These are phyloP conservation scores for Oryza punctata DNA, from an alignment of 176 grass and related monocot species.

Conservation along the genomic window DNA sequence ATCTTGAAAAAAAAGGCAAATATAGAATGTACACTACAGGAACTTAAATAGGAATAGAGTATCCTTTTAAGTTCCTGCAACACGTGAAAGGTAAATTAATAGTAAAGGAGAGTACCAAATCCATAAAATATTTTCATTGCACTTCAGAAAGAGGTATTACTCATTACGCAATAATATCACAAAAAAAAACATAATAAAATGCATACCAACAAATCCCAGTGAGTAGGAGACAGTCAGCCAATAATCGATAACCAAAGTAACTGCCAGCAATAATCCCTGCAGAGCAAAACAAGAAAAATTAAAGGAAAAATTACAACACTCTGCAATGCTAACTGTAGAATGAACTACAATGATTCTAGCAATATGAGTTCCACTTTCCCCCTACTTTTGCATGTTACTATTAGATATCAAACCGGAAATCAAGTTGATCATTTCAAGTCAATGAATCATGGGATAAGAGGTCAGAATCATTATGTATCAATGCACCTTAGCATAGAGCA, in stretches of 20 bases:
- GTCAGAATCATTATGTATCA: neutral
- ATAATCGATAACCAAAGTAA: constrained; percentile 77
- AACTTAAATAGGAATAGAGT: constrained; percentile 21
- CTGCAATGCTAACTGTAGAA: constrained; percentile 4
- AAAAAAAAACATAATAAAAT: constrained; percentile 21
- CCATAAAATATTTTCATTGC: neutral
- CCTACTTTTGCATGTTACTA: neutral
- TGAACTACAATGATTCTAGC: neutral
- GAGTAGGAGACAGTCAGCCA: constrained; percentile 74
- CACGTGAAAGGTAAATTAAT: neutral
- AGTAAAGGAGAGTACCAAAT: neutral
- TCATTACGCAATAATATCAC: neutral
- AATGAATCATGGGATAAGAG: constrained; percentile 20
- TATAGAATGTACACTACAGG: neutral
- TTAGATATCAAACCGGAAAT: constrained; percentile 13
- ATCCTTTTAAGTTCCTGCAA: neutral
- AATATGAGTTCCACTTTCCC: neutral
- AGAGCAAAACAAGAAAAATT: constrained; percentile 16
- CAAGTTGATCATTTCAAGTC: neutral
- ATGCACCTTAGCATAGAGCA: constrained; percentile 82
- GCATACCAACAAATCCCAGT: constrained; percentile 80
- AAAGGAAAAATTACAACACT: constrained; percentile 1
- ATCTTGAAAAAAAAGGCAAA: constrained; percentile 11
- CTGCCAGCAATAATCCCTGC: constrained; percentile 77
- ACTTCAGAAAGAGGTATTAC: neutral